Conservation (phyloP, 1,139 yeast genomes). For the Arxiozyma heterogenica region DNA sequence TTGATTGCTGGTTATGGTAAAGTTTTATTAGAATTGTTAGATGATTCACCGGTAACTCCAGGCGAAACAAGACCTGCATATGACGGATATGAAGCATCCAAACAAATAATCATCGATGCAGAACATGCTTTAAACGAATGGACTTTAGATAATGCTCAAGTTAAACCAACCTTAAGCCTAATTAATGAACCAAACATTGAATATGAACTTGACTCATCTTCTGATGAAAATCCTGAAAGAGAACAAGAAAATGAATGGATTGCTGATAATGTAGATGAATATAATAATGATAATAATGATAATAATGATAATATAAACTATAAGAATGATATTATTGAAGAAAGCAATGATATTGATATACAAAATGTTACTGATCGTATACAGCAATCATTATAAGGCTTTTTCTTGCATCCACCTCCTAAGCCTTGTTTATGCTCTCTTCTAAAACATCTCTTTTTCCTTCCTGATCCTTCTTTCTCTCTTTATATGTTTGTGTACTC, state of each 20-base stretch:
- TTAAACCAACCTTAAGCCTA: slow-evolving; percentile 85
- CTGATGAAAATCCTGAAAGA: background rate
- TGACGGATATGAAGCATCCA: slow-evolving; percentile 96
- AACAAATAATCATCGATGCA: slow-evolving; percentile 94
- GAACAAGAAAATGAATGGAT: background rate
- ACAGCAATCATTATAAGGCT: background rate
- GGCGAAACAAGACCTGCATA: slow-evolving; percentile 98
- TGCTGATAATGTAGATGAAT: background rate
- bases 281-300: background rate
- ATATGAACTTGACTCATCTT: slow-evolving; percentile 34
- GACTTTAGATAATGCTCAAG: slow-evolving; percentile 93
- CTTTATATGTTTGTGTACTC: background rate
- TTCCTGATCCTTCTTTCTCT: background rate
- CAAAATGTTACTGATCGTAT: background rate
- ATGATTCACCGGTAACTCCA: slow-evolving; percentile 95
- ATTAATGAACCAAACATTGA: slow-evolving; percentile 37
- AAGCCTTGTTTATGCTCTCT: background rate
- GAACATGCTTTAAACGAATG: slow-evolving; percentile 92
- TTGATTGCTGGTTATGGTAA: slow-evolving; percentile 98
- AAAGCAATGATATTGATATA: background rate
- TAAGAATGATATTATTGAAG: background rate
- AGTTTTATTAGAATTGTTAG: slow-evolving; percentile 89
- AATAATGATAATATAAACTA: background rate
- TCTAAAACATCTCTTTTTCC: background rate
- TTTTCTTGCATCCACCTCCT: too few species aligned